phyloP scores from a whole-genome alignment of 1,284 basidiomycete species.

The Ceraceosorus guamensis region DNA sequence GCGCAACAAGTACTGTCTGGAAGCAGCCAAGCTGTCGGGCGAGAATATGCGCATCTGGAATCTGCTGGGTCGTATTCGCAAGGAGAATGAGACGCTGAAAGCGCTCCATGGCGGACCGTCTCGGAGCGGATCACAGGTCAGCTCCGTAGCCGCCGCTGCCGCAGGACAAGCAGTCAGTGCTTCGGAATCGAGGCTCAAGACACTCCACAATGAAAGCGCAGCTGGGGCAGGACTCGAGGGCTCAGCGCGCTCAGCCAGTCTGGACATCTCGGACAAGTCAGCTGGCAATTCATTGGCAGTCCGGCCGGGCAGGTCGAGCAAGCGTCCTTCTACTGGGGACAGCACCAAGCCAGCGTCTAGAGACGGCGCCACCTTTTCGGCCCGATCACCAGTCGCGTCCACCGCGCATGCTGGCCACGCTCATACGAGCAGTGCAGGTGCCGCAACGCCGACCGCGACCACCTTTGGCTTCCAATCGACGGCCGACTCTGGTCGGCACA shows the following conservation, averaged over 20 bases:
- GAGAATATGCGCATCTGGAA: constrained; percentile 44
- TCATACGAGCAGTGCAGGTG: neutral
- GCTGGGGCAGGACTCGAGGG: neutral
- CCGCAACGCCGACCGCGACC: no score
- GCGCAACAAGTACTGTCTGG: constrained; percentile 31
- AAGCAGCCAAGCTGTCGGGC: constrained; percentile 32
- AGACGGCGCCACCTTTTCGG: no score
- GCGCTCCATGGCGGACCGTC: constrained; percentile 2
- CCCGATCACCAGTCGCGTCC: no score
- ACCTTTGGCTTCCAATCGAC: neutral
- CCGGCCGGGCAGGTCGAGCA: constrained; percentile 19
- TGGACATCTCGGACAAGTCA: neutral
- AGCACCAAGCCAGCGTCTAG: neutral
- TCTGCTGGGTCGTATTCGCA: constrained; percentile 34
- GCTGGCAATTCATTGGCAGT: no score
- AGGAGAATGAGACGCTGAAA: constrained; percentile 38
- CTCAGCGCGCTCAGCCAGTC: neutral
- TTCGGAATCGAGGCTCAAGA: no score
- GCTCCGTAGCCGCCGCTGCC: no score
- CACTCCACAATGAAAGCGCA: neutral
- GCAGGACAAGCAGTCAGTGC: neutral
- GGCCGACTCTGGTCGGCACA: neutral
- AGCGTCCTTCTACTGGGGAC: constrained; percentile 3
- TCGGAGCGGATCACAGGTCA: neutral
- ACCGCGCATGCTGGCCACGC: no score